Evolutionary conservation across 352 stramenopile species (phyloP), one percentile per base, ranked within the genome.

Genomic region (Phytophthora ramorum): DNA sequence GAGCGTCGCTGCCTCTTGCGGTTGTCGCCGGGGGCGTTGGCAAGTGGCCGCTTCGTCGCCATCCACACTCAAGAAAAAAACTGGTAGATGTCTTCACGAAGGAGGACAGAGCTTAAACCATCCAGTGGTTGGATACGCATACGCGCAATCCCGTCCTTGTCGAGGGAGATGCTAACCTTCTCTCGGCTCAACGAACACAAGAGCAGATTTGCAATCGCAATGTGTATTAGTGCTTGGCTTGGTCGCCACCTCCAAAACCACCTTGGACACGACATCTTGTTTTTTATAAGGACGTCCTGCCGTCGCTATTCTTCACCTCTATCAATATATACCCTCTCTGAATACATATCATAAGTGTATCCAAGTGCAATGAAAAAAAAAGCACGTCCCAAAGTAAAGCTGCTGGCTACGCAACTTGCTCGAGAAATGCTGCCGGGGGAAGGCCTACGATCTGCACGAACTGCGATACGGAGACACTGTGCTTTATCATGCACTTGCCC

Each of bases 111-210:
- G 85, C 87, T 93, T 93, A 92, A 93, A 93, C 85, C 86, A 90
- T 81, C 55, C 57, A 81, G 50, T 76, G 68, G 75, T 91, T 91
- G 82, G 79, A 90, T 93, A 88, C 87, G 81, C 83, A 77, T 28
- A 55, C 48, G 81, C 80, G 85, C 80, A 93, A 91, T 97, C 89
- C 87, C 89, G 89, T 97, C 87, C 89, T 97, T 97, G 89, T 95
- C 89, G 88, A 97, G 89, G 89, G 87, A 96, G 89, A 97, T 97
- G 89, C 89, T 97, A 97, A 97, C 87, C 86, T 74, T 97, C 89
- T 97, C 89, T 97, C 89, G 89, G 87, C 83, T 97, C 89, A 97
- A 95, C 89, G 87, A 95, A 97, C 89, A 97, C 89, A 66, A 65
- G 61, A 20, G 4, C 0, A n/a, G n/a, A n/a, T n/a, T n/a, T n/a